Conservation (phyloP, 2,329 filamentous ascomycete genomes). For the Ramularia endophylla region DNA sequence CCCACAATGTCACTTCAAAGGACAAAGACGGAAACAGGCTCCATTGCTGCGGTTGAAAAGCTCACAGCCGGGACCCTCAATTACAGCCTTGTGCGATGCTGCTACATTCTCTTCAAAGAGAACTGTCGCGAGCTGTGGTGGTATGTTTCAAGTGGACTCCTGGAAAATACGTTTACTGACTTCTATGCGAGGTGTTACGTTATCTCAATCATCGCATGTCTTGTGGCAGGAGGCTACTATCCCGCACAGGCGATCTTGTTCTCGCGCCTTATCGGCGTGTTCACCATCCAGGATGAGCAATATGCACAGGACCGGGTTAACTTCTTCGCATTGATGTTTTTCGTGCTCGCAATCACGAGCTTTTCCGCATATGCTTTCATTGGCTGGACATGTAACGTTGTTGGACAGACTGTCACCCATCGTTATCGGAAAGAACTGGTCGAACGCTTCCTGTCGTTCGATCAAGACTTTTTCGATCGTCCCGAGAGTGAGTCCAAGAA, state of each 20-base stretch:
- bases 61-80: conserved; percentile 26
- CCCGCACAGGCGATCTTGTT: conserved; percentile 48
- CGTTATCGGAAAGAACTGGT: conserved; percentile 33
- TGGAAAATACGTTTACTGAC: no score
- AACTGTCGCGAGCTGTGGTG: conserved; percentile 30
- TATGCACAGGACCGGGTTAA: conserved; percentile 39
- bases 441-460: conserved; percentile 25
- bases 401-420: conserved; percentile 39
- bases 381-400: conserved; percentile 38
- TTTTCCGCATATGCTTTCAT: conserved; percentile 41
- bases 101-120: conserved; percentile 33
- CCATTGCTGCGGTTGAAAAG: conserved; percentile 27
- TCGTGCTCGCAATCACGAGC: conserved; percentile 47
- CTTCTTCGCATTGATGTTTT: conserved; percentile 53
- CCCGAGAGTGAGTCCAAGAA: conserved; percentile 46
- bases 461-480: conserved; percentile 35
- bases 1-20: conserved; percentile 20
- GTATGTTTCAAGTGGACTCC: no score
- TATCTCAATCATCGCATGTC: conserved; percentile 30
- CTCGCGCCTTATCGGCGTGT: conserved; percentile 44
- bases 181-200: conserved; percentile 28
- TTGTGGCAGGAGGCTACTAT: conserved; percentile 37
- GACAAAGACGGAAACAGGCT: conserved; percentile 24
- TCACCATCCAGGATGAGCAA: conserved; percentile 33
- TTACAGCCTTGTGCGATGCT: conserved; percentile 32